Evolutionary conservation across 345 rosid genomes (phyloP).

Genomic region (Psidium friedrichsthalianum): DNA sequence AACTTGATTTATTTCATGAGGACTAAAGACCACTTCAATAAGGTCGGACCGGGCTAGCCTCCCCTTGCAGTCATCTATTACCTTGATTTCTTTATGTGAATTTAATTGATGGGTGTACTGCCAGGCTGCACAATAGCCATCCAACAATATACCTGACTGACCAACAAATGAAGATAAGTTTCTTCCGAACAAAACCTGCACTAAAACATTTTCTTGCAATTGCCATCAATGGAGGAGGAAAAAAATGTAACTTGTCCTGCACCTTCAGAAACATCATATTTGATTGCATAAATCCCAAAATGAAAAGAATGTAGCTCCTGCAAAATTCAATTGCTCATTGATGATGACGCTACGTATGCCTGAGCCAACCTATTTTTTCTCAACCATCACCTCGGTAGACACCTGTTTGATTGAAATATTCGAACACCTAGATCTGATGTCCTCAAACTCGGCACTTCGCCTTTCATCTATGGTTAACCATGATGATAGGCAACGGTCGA

Average conservation of each 20-base stretch:
- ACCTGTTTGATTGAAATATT: conserved; percentile 15
- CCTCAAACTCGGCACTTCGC: conserved; percentile 51
- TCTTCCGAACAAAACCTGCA: neutral
- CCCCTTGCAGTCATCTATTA: too few species aligned
- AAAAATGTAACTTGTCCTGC: neutral
- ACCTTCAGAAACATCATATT: neutral
- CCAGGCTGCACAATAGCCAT: neutral
- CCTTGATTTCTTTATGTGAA: neutral
- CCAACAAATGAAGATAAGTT: neutral
- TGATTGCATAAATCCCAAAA: neutral
- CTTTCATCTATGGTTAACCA: conserved; percentile 69
- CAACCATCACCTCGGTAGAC: conserved; percentile 7
- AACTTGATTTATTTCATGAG: too few species aligned
- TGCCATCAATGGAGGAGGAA: neutral
- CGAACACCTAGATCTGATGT: conserved; percentile 40
- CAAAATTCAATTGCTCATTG: neutral
- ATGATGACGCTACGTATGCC: neutral
- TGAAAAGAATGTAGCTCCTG: neutral
- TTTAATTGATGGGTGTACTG: neutral
- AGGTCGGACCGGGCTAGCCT: too few species aligned
- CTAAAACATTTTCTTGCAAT: neutral
- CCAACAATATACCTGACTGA: neutral
- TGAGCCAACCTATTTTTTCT: neutral
- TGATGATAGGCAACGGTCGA: conserved; percentile 39
- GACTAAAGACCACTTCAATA: too few species aligned